A percentile compares a stretch with the other conserved stretches of the same genome.
Evolutionary conservation across 192 early-diverging fungal genomes (phyloP).

Genomic region (Gorgonomyces haynaldii): DNA sequence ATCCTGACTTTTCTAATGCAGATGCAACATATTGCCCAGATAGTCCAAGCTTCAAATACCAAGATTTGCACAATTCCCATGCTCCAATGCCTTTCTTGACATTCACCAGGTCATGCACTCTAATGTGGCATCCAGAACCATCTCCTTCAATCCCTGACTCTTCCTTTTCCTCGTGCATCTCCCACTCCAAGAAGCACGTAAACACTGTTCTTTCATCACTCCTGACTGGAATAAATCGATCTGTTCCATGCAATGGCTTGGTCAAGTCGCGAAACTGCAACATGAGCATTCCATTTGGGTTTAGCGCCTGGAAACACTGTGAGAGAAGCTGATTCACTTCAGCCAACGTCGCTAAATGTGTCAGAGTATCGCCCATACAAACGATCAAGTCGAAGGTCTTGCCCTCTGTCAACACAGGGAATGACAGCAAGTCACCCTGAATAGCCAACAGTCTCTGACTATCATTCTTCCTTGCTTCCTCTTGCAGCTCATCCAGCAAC

Average conservation of each 20-base stretch:
- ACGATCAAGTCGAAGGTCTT: slow-evolving; percentile 14
- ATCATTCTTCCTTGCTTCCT: neutral
- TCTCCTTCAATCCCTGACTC: slow-evolving; percentile 9
- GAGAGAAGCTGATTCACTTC: slow-evolving; percentile 13
- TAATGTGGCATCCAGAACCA: slow-evolving; percentile 12
- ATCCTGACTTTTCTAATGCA: too few species aligned
- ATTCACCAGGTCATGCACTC: slow-evolving; percentile 20
- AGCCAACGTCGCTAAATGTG: slow-evolving; percentile 17
- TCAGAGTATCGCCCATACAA: slow-evolving; percentile 28
- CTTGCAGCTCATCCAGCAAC: slow-evolving; percentile 16
- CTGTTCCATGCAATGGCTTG: slow-evolving; percentile 7
- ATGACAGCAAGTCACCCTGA: slow-evolving; percentile 18
- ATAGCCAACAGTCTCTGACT: neutral
- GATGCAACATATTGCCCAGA: too few species aligned
- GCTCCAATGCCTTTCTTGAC: slow-evolving; percentile 22
- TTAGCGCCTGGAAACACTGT: slow-evolving; percentile 8
- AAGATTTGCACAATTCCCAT: slow-evolving; percentile 20
- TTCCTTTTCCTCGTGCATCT: neutral
- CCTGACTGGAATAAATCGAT: slow-evolving; percentile 25
- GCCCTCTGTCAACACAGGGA: slow-evolving; percentile 1
- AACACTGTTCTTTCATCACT: slow-evolving; percentile 22
- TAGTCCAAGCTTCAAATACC: slow-evolving; percentile 20
- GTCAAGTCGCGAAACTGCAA: slow-evolving; percentile 18
- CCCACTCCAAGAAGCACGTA: slow-evolving; percentile 28
- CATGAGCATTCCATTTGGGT: slow-evolving; percentile 12